Evolutionary conservation across 225 moss, liverwort and hornwort genomes (phyloP).

Genomic region (Bryoerythrophyllum caledonicum): DNA sequence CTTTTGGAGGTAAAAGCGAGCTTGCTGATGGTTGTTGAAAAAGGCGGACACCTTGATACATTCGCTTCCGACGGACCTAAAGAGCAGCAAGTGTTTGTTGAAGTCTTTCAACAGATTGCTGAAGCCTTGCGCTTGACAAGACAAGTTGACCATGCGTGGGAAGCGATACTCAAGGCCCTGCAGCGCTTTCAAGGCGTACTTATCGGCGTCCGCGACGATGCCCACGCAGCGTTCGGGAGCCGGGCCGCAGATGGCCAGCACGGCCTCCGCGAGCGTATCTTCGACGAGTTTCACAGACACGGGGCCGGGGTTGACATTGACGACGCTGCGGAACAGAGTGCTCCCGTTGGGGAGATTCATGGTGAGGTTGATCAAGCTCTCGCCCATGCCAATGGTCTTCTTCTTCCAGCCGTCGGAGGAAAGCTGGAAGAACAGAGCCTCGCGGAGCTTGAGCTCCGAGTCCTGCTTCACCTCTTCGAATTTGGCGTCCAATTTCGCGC

Average conservation of each 20-base stretch:
- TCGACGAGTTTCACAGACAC: slow-evolving; percentile 83
- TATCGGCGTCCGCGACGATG: slow-evolving; percentile 85
- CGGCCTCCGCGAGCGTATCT: slow-evolving; percentile 79
- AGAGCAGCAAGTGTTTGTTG: slow-evolving; percentile 83
- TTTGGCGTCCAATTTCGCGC: slow-evolving; percentile 81
- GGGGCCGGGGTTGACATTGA: slow-evolving; percentile 68
- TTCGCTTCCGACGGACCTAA: slow-evolving; percentile 75
- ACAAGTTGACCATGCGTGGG: slow-evolving; percentile 88
- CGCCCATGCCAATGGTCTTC: slow-evolving; percentile 69
- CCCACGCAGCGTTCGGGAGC: slow-evolving; percentile 85
- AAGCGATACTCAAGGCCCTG: slow-evolving; percentile 82
- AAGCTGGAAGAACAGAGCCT: slow-evolving; percentile 91
- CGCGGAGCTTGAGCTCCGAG: slow-evolving; percentile 84
- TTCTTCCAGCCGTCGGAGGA: slow-evolving; percentile 90
- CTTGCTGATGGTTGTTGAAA: slow-evolving; percentile 83
- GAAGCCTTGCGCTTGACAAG: slow-evolving; percentile 85
- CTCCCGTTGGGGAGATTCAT: slow-evolving; percentile 86
- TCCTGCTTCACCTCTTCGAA: slow-evolving; percentile 87
- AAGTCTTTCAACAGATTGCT: slow-evolving; percentile 83
- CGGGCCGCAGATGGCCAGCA: slow-evolving; percentile 69
- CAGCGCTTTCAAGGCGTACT: slow-evolving; percentile 77
- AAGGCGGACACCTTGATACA: slow-evolving; percentile 80
- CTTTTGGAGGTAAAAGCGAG: slow-evolving; percentile 70
- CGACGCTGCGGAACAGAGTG: slow-evolving; percentile 83
- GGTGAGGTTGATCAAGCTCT: slow-evolving; percentile 76